Conservation (phyloP, 2,329 filamentous ascomycete species). For the Neonectria punicea region DNA sequence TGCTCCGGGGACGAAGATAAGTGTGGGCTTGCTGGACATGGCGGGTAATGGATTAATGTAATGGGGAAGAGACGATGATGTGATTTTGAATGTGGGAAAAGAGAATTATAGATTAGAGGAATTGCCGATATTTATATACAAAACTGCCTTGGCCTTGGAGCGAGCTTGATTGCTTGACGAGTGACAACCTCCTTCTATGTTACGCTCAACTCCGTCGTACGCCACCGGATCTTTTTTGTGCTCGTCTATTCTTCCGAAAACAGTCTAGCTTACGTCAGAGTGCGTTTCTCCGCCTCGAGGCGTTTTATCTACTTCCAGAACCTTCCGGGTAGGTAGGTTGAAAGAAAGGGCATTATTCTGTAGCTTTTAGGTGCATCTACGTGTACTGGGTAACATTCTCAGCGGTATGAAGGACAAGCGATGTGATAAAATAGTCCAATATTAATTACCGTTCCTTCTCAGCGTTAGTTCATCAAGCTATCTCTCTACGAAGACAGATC, state of each 20-base stretch:
- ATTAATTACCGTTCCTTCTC: no score
- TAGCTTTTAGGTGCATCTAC: no score
- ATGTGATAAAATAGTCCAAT: no score
- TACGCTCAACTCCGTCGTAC: neutral
- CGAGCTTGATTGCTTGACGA: neutral
- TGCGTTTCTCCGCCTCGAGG: neutral
- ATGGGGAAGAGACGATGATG: neutral
- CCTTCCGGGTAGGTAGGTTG: no score
- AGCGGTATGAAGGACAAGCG: no score
- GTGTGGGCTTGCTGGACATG: constrained; percentile 42
- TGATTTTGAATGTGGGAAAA: neutral
- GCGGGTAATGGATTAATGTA: neutral
- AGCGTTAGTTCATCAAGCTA: no score
- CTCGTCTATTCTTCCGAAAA: constrained; percentile 37
- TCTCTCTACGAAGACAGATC: no score
- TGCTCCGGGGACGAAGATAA: constrained; percentile 59
- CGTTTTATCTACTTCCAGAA: no score
- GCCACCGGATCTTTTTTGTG: constrained; percentile 19
- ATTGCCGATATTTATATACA: neutral
- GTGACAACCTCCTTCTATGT: neutral
- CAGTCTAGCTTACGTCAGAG: constrained; percentile 25
- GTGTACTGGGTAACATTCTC: no score
- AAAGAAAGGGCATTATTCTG: no score
- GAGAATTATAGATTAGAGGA: neutral
- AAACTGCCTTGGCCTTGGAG: neutral